Conservation (phyloP, 495 filamentous ascomycete species). For the Aspergillus homomorphus region DNA sequence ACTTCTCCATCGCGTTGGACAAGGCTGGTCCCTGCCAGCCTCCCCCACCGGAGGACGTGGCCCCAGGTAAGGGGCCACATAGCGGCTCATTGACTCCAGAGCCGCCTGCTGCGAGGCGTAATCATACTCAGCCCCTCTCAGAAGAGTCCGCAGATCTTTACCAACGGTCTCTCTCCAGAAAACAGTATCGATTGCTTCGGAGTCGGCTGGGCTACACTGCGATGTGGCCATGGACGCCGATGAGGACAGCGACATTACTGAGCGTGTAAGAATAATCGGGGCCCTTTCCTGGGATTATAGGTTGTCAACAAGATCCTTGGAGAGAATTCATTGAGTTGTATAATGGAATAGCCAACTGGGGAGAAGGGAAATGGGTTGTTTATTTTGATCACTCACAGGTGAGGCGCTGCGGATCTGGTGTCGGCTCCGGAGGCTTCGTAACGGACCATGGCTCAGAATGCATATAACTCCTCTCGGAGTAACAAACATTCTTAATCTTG, state of each 20-base stretch:
- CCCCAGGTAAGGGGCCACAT: background rate
- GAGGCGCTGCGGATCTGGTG: background rate
- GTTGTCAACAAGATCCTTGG: no score
- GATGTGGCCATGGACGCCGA: background rate
- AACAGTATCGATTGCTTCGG: background rate
- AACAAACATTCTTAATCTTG: background rate
- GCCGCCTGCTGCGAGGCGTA: background rate
- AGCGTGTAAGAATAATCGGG: background rate
- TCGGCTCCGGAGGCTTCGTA: background rate
- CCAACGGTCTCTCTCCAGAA: background rate
- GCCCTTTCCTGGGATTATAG: background rate
- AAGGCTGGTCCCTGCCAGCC: background rate
- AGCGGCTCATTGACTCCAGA: background rate
- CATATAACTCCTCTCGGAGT: background rate
- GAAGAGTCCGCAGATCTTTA: background rate
- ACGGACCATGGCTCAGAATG: background rate
- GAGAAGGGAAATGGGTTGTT: background rate
- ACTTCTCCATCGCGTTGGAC: background rate
- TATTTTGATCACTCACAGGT: background rate
- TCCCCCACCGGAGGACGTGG: background rate
- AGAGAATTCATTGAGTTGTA: no score
- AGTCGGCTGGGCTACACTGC: background rate
- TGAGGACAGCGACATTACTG: background rate
- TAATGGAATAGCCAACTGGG: background rate
- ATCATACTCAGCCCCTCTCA: slow-evolving; percentile 1